Percentiles rank a stretch among this genome's conserved stretches.
phyloP scores from a whole-genome alignment of 1,139 yeast genomes.

The Arxiozyma heterogenica region DNA sequence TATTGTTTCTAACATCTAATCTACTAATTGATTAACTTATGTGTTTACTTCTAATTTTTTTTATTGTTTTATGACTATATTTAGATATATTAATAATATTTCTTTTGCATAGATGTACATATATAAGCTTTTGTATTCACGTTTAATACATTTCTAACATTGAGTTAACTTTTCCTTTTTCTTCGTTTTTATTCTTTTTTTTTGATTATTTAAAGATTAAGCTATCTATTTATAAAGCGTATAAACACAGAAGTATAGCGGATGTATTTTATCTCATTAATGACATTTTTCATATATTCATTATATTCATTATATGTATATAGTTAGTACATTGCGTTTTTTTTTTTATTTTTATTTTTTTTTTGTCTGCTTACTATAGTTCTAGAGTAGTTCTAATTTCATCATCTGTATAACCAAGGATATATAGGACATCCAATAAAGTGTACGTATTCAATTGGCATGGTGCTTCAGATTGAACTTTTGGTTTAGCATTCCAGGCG shows the following conservation, averaged over 20 bases:
- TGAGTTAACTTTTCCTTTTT: no score
- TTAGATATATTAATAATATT: not conserved
- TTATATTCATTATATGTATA: not conserved
- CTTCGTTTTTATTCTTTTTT: no score
- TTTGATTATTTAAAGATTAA: no score
- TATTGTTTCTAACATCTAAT: conserved; percentile 46
- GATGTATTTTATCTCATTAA: conserved; percentile 1
- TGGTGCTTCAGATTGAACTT: conserved; percentile 77
- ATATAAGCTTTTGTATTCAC: not conserved
- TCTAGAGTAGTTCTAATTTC: conserved; percentile 34
- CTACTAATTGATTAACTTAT: not conserved
- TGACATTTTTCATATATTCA: not conserved
- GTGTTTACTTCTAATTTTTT: not conserved
- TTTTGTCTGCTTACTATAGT: not conserved
- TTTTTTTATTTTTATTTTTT: not conserved
- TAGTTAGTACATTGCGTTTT: not conserved
- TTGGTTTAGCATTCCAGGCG: conserved; percentile 97
- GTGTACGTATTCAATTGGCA: conserved; percentile 63
- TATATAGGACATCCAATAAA: conserved; percentile 65
- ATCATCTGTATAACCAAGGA: conserved; percentile 62
- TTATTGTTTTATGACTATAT: not conserved
- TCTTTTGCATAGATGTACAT: not conserved
- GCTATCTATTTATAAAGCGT: not conserved
- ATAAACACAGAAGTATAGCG: not conserved
- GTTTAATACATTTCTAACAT: no score